phyloP scores from a whole-genome alignment of 495 filamentous ascomycete species.

The Penicillium bovifimosum region DNA sequence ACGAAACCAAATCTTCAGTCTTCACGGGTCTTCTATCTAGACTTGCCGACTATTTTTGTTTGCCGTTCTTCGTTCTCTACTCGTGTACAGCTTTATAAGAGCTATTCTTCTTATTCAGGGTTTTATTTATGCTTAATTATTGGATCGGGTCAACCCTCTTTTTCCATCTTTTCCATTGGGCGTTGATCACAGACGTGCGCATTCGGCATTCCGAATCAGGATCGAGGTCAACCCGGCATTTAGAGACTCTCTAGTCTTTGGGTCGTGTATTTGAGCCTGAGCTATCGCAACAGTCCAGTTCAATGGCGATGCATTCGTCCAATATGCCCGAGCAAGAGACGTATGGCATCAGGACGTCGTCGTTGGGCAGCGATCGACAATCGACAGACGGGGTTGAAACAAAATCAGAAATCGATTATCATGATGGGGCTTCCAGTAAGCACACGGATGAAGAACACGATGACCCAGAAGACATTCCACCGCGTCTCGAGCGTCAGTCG shows the following conservation, averaged over 20 bases:
- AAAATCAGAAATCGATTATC: constrained; percentile 3
- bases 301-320: neutral
- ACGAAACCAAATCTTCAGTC: too few relatives aligned
- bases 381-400: neutral
- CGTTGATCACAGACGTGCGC: neutral
- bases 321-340: constrained; percentile 5
- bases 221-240: neutral
- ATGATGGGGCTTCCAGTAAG: constrained; percentile 11
- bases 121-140: neutral
- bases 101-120: too few relatives aligned
- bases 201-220: neutral
- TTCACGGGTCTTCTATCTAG: too few relatives aligned
- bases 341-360: neutral
- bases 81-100: too few relatives aligned
- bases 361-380: constrained; percentile 3
- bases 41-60: too few relatives aligned
- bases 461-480: constrained; percentile 10
- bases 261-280: too few relatives aligned
- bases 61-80: too few relatives aligned
- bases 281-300: neutral
- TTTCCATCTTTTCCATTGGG: neutral
- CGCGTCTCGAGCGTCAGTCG: constrained; percentile 10
- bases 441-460: constrained; percentile 13
- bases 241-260: neutral
- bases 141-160: neutral